These are phyloP conservation scores for Diutina catenulata DNA, from an alignment of 1,139 yeast genomes.

Conservation along the genomic window DNA sequence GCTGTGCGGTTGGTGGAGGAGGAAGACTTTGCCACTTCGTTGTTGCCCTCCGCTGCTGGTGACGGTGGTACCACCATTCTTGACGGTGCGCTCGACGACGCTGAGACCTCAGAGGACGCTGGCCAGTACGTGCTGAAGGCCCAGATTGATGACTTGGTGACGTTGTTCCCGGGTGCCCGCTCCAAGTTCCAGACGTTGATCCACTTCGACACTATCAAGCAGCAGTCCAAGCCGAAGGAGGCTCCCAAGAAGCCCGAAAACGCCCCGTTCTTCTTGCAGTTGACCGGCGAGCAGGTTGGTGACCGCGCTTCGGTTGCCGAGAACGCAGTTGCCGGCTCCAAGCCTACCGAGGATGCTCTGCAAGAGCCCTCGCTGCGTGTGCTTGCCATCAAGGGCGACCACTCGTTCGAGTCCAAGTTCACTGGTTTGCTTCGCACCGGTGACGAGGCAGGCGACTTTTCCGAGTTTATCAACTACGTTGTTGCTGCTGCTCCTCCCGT, in stretches of 20 bases:
- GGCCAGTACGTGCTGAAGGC: conserved; percentile 43
- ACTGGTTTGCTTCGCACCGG: conserved; percentile 54
- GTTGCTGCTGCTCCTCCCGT: conserved; percentile 63
- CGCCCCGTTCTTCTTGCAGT: conserved; percentile 70
- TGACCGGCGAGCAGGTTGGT: conserved; percentile 55
- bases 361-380: conserved; percentile 16
- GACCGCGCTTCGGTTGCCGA: conserved; percentile 59
- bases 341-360: not conserved
- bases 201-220: conserved; percentile 73
- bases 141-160: conserved; percentile 59
- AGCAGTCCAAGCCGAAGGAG: conserved; percentile 82
- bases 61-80: conserved; percentile 66
- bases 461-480: conserved; percentile 41
- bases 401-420: conserved; percentile 60
- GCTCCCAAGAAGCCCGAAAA: conserved; percentile 79
- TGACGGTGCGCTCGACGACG: conserved; percentile 62
- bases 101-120: conserved; percentile 13
- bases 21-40: conserved; percentile 46
- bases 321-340: conserved; percentile 15
- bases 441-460: conserved; percentile 25
- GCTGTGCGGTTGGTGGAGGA: conserved; percentile 73
- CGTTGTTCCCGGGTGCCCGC: conserved; percentile 70
- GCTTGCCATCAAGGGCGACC: conserved; percentile 15
- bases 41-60: conserved; percentile 72
- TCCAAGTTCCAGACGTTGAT: conserved; percentile 67